phyloP scores from a whole-genome alignment of 208 protist genomes.

The Porcisia hertigi region DNA sequence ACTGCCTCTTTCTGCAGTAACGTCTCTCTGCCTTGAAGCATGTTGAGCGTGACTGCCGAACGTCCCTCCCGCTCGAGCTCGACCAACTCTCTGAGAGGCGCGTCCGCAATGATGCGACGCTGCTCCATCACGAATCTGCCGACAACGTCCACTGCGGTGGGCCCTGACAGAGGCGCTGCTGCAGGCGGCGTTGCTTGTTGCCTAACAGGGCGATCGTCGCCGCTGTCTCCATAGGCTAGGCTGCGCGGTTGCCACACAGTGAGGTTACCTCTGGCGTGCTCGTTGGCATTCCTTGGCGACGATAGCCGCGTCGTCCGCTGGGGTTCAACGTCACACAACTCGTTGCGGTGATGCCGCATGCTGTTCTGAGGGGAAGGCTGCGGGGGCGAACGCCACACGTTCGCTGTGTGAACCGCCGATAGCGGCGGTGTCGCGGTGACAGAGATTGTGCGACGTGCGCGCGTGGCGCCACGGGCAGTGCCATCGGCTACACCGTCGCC shows the following conservation, averaged over 20 bases:
- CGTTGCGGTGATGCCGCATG: not conserved
- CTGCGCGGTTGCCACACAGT: not conserved
- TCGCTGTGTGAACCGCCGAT: not conserved
- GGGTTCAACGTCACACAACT: not conserved
- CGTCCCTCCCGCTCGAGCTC: conserved; percentile 20
- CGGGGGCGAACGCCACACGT: conserved; percentile 3
- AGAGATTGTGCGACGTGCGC: not conserved
- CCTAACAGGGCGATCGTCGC: not conserved
- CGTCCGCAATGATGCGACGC: conserved; percentile 1
- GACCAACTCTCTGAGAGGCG: conserved; percentile 7
- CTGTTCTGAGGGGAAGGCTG: not conserved
- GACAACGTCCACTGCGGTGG: not conserved
- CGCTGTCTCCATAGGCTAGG: not conserved
- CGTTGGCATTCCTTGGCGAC: not conserved
- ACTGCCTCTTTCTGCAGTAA: conserved; percentile 17
- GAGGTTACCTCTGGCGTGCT: not conserved
- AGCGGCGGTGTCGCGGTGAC: not conserved
- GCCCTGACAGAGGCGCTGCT: not conserved
- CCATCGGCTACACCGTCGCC: not conserved
- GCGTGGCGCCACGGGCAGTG: not conserved
- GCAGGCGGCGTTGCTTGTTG: not conserved
- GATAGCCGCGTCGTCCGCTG: not conserved
- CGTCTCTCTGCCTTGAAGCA: conserved; percentile 14
- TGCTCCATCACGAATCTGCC: conserved; percentile 7
- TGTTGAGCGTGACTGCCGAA: not conserved